Evolutionary conservation across 257 asterid species (phyloP), one percentile per base, ranked within the genome.

Genomic region (Capsicum chinense): DNA sequence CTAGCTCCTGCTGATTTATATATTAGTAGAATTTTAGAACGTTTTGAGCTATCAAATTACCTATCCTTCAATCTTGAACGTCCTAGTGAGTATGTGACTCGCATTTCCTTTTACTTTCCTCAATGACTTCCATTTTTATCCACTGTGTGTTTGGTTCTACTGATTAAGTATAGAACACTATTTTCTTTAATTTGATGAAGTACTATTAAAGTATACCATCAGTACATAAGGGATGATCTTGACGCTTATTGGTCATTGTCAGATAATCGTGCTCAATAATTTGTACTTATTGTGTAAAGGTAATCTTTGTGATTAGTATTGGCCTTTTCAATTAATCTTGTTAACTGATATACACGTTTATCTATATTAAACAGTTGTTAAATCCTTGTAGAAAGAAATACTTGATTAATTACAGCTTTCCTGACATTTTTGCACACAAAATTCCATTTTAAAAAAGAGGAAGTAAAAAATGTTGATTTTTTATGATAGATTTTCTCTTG

Each of bases 1-100:
- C 89, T 95, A 85, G 98, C 98, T 82, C 99, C 99, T 64, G 92
- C 99, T 56, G 99, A 97, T 87, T 92, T 86, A 70, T 97, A 76
- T 89, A 89, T 94, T 80, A 91, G 85, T 88, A 90, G 99, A 88
- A 89, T 97, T 84, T 74, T 97, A 81, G 98, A 91, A 84, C 99
- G 99, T 79, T 97, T 95, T 92, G 98, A 98, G 90, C 89, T 95
- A 70, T 88, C 98, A 60, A 87, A 86, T 87, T 97, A 93, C 87
- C 91, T 92, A 83, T 89, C 88, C 5, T 85, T 95, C 88, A 92
- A 93, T 88, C 90, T 92, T 83, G 97, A 93, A 83, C 95, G 88
- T 88, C 86, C 96, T 91, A 93, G 92, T 90, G 99, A 93, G 99
- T 97, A 95, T 83, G 98, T 93, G 82, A 85, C 87, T 85, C 86